These are phyloP conservation scores for Parathielavia hyrcaniae DNA, from an alignment of 495 filamentous ascomycete species.

Conservation along the genomic window DNA sequence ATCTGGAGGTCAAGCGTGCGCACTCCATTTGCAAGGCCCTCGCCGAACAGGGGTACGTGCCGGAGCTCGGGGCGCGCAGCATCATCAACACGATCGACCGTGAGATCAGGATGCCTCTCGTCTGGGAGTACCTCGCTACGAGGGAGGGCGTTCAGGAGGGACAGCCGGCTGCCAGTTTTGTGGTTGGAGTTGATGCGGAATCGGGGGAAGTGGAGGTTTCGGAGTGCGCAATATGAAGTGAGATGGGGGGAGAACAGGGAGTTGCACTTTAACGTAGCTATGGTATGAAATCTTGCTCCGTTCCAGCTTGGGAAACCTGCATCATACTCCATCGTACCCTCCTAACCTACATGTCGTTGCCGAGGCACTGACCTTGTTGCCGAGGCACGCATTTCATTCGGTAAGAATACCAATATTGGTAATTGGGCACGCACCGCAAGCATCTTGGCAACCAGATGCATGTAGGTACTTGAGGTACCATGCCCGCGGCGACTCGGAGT, in stretches of 20 bases:
- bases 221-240: neutral
- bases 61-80: conserved; percentile 39
- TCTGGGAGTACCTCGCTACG: neutral
- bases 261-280: neutral
- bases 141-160: neutral
- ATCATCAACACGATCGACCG: conserved; percentile 16
- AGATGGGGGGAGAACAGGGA: neutral
- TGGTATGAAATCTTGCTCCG: too few species aligned
- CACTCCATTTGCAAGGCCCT: conserved; percentile 34
- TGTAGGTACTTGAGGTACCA: too few species aligned
- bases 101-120: conserved; percentile 3
- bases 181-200: neutral
- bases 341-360: too few species aligned
- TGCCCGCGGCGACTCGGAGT: too few species aligned
- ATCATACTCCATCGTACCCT: too few species aligned
- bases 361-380: too few species aligned
- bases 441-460: too few species aligned
- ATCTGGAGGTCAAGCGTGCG: conserved; percentile 32
- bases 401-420: too few species aligned
- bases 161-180: neutral
- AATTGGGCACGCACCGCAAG: too few species aligned
- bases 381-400: too few species aligned
- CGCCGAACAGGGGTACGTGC: conserved; percentile 33
- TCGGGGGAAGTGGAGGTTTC: neutral
- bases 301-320: neutral